phyloP scores from a whole-genome alignment of 129 eudicot genomes.

The Mikania micrantha region DNA sequence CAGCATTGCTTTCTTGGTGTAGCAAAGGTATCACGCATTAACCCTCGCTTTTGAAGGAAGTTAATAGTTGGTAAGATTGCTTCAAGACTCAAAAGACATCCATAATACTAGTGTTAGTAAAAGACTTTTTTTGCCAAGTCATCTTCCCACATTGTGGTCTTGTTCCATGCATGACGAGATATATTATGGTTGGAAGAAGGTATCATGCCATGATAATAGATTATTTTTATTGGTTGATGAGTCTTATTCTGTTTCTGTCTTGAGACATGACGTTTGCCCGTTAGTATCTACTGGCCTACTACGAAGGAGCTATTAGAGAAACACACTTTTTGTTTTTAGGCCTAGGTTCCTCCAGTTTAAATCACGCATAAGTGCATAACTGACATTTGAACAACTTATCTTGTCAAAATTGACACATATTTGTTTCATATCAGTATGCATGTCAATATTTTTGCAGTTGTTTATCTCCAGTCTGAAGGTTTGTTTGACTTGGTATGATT shows the following conservation, averaged over 20 bases:
- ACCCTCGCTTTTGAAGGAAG: conserved; percentile 74
- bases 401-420: background rate
- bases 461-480: background rate
- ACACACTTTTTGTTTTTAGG: conserved; percentile 6
- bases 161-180: conserved; percentile 35
- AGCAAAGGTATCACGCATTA: conserved; percentile 86
- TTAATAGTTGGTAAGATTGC: conserved; percentile 98
- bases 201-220: conserved; percentile 32
- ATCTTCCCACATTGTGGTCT: conserved; percentile 29
- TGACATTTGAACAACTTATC: background rate
- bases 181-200: conserved; percentile 24
- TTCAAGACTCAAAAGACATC: conserved; percentile 81
- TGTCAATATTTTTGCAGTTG: background rate
- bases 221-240: conserved; percentile 13
- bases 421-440: conserved; percentile 12
- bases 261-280: conserved; percentile 17
- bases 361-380: background rate
- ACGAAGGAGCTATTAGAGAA: background rate
- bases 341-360: background rate
- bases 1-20: conserved; percentile 92
- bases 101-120: conserved; percentile 46
- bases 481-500: conserved; percentile 1
- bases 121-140: conserved; percentile 27
- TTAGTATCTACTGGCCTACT: background rate
- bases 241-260: conserved; percentile 12